Base-by-base conservation (phyloP, 1,139 yeast species). In the Magnusiomyces paraingens region DNA sequence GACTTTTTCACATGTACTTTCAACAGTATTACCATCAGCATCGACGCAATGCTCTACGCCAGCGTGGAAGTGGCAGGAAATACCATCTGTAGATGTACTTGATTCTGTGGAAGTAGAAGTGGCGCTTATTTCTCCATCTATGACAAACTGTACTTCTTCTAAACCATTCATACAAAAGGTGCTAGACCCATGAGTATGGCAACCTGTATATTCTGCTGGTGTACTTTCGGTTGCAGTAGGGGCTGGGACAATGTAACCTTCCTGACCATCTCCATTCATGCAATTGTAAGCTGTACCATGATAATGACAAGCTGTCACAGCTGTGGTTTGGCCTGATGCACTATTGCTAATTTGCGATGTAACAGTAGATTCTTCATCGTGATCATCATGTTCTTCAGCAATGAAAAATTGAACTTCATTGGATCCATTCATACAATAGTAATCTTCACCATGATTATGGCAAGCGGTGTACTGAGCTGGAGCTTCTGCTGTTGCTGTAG, bases 21-120 rank as follows among this genome's bases (percentile, higher is more conserved):
- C 55, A 39, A 52, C 56, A 45, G 58, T 56, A 29, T 49, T 49
- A 36, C 61, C 67, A 6, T 56, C 52, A 38, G 59, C 66, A 36
- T 59, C 63, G 1, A 64, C 66, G 59, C 75, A 72, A 60, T 72
- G 75, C 55, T 72, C 75, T 5, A 72, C 75, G 12, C 75, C 75
- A 39, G 74, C 75, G 58, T 72, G 75, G 62, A 69, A 71, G 56
- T 72, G 75, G 55, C 75, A 72, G 47, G 48, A 29, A 8, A 53
- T 39, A 14, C 55, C 53, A 8, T 35, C 39, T 26, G 18, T 40
- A 18, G 42, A 32, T 1, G 39, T n/a, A 15, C 21, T 66, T 64
- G 57, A 57, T 56, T 21, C 63, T 68, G 26, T 52, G 40, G 26
- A 49, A 57, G 11, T 49, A 21, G 2, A 45, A 52, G 4, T 46